Evolutionary conservation across 306 rosid genomes (phyloP).

Genomic region (Pyrus communis): DNA sequence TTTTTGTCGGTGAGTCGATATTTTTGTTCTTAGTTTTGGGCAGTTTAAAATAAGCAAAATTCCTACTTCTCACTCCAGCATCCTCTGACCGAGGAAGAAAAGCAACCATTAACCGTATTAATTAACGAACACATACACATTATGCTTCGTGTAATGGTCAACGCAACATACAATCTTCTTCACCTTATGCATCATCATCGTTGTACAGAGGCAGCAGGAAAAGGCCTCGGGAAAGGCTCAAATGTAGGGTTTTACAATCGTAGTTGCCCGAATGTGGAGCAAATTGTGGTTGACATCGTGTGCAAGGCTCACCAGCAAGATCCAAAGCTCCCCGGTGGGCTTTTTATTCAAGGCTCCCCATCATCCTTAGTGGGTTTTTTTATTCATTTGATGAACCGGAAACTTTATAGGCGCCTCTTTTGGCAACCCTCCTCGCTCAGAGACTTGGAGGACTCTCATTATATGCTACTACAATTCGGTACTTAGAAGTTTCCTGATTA

Average conservation of each 20-base stretch:
- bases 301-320: neutral
- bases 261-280: constrained; percentile 43
- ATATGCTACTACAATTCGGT: too few species aligned
- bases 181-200: neutral
- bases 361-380: too few species aligned
- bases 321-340: constrained; percentile 19
- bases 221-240: neutral
- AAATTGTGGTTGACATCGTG: constrained; percentile 20
- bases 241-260: constrained; percentile 25
- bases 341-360: too few species aligned
- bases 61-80: too few species aligned
- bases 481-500: too few species aligned
- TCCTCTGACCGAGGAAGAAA: neutral
- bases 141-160: neutral
- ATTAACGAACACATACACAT: neutral
- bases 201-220: neutral
- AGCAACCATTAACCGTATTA: neutral
- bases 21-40: neutral
- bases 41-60: neutral
- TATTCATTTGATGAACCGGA: too few species aligned
- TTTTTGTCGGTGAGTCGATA: too few species aligned
- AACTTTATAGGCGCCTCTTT: too few species aligned
- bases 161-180: neutral
- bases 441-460: too few species aligned
- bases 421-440: too few species aligned